Evolutionary conservation across 208 protist species (phyloP).

Genomic region (Acanthamoeba quina): DNA sequence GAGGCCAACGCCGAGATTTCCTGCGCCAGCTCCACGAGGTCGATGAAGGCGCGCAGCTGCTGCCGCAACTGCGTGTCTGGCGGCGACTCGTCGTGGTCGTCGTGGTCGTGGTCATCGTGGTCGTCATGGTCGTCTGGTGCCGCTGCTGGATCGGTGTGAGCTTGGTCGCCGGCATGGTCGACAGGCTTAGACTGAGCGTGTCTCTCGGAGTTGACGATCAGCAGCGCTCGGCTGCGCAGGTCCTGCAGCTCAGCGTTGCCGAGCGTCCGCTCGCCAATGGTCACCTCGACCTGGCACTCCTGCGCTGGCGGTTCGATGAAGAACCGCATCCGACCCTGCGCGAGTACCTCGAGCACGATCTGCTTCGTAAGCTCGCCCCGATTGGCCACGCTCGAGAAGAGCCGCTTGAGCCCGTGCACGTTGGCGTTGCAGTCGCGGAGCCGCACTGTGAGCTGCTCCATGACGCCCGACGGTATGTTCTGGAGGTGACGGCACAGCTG

Average conservation of each 20-base stretch:
- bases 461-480: background rate
- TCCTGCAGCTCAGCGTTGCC: constrained; percentile 1
- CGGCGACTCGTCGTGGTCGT: background rate
- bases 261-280: background rate
- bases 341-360: background rate
- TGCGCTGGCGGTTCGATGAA: background rate
- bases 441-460: background rate
- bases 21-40: background rate
- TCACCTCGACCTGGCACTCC: constrained; percentile 1
- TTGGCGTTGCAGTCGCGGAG: constrained; percentile 12
- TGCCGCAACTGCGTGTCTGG: background rate
- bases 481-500: background rate
- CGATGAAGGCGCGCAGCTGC: background rate
- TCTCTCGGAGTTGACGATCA: constrained; percentile 19
- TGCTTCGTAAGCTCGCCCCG: constrained; percentile 13
- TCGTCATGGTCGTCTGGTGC: background rate
- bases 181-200: no score
- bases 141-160: no score
- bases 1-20: background rate
- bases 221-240: constrained; percentile 6
- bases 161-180: background rate
- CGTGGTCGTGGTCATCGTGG: no score
- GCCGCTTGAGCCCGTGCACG: constrained; percentile 15
- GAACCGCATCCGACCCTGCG: background rate
- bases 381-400: constrained; percentile 33